Conservation (phyloP, 768 basidiomycete species). For the Leccinum incarnatum region DNA sequence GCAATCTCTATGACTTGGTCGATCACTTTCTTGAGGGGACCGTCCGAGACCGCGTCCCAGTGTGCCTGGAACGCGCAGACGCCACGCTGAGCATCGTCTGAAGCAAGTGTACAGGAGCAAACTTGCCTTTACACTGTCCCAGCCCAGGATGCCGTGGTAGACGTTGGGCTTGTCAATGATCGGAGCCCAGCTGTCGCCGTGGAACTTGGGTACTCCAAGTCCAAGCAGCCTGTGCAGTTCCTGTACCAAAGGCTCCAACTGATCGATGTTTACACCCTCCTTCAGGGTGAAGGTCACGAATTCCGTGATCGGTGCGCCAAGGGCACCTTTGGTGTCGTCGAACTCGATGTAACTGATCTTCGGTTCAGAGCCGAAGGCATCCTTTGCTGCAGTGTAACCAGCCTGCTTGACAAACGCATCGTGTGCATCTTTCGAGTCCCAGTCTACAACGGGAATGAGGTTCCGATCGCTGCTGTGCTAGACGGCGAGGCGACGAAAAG, state of each 20-base stretch:
- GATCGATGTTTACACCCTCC: constrained; percentile 15
- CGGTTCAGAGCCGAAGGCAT: constrained; percentile 17
- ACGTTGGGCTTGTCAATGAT: constrained; percentile 17
- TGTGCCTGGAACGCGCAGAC: constrained; percentile 30
- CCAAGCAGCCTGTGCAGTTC: constrained; percentile 21
- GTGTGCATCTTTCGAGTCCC: constrained; percentile 22
- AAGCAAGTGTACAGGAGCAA: background rate
- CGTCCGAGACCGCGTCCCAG: constrained; percentile 30
- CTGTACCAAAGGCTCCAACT: constrained; percentile 22
- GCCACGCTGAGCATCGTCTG: background rate
- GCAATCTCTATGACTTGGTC: constrained; percentile 27
- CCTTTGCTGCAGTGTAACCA: constrained; percentile 2
- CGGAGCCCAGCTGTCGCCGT: constrained; percentile 31
- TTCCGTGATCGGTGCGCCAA: constrained; percentile 31
- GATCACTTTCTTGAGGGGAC: constrained; percentile 28
- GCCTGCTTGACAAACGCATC: constrained; percentile 13
- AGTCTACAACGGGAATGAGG: constrained; percentile 19
- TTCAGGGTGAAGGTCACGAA: constrained; percentile 35
- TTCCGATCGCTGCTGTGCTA: constrained; percentile 5
- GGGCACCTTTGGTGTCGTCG: constrained; percentile 15
- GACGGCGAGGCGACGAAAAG: background rate
- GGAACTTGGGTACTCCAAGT: constrained; percentile 19
- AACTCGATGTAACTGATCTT: constrained; percentile 21
- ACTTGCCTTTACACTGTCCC: constrained; percentile 35
- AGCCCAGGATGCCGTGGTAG: constrained; percentile 35